Base-by-base conservation (phyloP, 2,329 filamentous ascomycete genomes). In the Fusarium armeniacum region DNA sequence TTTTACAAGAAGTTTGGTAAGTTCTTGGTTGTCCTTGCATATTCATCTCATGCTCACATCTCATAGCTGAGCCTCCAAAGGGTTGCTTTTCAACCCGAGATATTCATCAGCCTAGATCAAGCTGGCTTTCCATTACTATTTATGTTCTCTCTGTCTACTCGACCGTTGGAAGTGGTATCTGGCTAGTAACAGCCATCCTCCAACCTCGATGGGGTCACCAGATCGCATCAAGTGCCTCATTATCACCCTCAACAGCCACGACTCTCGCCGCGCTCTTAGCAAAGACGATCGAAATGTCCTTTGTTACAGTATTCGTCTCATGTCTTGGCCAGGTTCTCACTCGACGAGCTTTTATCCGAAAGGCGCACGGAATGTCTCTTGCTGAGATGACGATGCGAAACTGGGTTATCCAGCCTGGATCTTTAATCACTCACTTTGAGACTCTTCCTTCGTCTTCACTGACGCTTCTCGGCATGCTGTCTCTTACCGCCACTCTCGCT, bases 241-340 rank as follows among this genome's bases (percentile, higher is more conserved):
- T 94, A 18, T 81, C 82, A 0, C 89, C 90, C 0, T 85, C 89
- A 0, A 90, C 88, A 2, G 92, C 92, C 0, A 89, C 88, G 1
- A 79, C 92, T 2, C 74, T 94, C 1, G 89, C 88, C n/a, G 86
- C 91, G 0, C 78, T 93, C 4, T 81, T 93, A 36, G 91, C 92
- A 10, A 95, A 94, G 78, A 87, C 90, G 0, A 92, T 94, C 49
- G 93, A 95, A 78, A 76, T 94, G 68, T 89, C 90, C 0, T 95
- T 94, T 73, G 91, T 93, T 5, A 93, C 92, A 0, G 89, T 93
- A 0, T 92, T 93, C 64, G 90, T 94, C 2, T 86, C 90, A 0
- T 92, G 92, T 57, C 76, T 94, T 0, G 93, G 93, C 0, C 93
- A 96, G 76, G 86, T 91, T 0, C 79, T 95, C 18, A 93, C 88